phyloP scores from a whole-genome alignment of 768 basidiomycete genomes.

The Termitomyces sp. region DNA sequence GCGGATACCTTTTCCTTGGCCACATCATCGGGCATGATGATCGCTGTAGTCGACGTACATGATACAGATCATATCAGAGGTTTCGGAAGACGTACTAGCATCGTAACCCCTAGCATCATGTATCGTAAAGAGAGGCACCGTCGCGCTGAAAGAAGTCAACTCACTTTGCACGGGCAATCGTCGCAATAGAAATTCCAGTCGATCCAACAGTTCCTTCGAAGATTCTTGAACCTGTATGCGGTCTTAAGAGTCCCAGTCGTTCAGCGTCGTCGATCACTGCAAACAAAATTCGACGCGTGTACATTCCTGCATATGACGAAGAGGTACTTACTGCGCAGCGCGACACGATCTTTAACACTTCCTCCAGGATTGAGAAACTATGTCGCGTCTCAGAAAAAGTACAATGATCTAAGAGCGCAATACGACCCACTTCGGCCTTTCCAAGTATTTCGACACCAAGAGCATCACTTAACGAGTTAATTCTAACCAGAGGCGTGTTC shows the following conservation, averaged over 20 bases:
- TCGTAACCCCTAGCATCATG: slow-evolving; percentile 70
- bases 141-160: slow-evolving; percentile 14
- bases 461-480: slow-evolving; percentile 87
- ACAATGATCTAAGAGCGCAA: not conserved
- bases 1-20: slow-evolving; percentile 90
- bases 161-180: slow-evolving; percentile 83
- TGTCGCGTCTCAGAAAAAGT: not conserved
- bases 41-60: slow-evolving; percentile 44
- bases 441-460: slow-evolving; percentile 93
- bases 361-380: slow-evolving; percentile 97
- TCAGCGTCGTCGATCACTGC: slow-evolving; percentile 96
- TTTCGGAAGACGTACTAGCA: slow-evolving; percentile 50
- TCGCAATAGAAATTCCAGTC: slow-evolving; percentile 95
- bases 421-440: slow-evolving; percentile 76
- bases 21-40: slow-evolving; percentile 88
- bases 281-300: not conserved
- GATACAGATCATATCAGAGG: not conserved
- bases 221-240: slow-evolving; percentile 85
- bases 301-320: not conserved
- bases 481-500: slow-evolving; percentile 90
- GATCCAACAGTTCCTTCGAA: slow-evolving; percentile 98
- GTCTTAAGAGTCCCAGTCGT: slow-evolving; percentile 72
- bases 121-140: not conserved
- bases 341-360: slow-evolving; percentile 98
- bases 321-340: slow-evolving; percentile 66